Evolutionary conservation across 2,329 filamentous ascomycete genomes (phyloP).

Genomic region (Shiraia sp.): DNA sequence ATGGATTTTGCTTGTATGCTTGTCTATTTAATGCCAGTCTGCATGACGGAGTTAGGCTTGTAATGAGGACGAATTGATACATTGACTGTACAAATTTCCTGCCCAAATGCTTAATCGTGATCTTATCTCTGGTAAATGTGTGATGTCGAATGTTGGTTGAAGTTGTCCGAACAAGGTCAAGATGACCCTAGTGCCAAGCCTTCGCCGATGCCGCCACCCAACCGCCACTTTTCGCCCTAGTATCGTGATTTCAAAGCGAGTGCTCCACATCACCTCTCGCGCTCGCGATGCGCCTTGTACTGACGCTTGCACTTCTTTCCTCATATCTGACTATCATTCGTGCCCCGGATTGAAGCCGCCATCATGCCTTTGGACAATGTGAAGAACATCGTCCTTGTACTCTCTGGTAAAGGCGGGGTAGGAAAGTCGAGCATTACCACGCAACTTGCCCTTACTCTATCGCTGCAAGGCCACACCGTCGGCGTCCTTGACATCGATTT

Average conservation of each 20-base stretch:
- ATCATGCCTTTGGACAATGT: constrained; percentile 70
- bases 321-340: not conserved
- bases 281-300: constrained; percentile 17
- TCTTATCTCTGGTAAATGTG: not conserved
- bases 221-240: constrained; percentile 29
- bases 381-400: constrained; percentile 78
- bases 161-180: constrained; percentile 3
- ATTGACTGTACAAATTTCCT: constrained; percentile 12
- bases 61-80: constrained; percentile 14
- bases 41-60: constrained; percentile 16
- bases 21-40: not conserved
- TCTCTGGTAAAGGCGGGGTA: constrained; percentile 97
- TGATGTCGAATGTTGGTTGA: too few relatives aligned
- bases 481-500: constrained; percentile 96
- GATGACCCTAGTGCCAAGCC: constrained; percentile 12
- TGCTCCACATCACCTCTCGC: constrained; percentile 20
- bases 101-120: not conserved
- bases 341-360: constrained; percentile 30
- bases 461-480: constrained; percentile 82
- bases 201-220: constrained; percentile 30
- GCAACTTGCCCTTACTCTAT: constrained; percentile 87
- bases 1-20: constrained; percentile 1
- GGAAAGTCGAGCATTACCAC: constrained; percentile 98
- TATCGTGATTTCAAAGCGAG: constrained; percentile 36
- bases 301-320: not conserved